A percentile compares a stretch with the other conserved stretches of the same genome.
Evolutionary conservation across 192 early-diverging fungal genomes (phyloP).

Genomic region (Chytriomyces sp.): DNA sequence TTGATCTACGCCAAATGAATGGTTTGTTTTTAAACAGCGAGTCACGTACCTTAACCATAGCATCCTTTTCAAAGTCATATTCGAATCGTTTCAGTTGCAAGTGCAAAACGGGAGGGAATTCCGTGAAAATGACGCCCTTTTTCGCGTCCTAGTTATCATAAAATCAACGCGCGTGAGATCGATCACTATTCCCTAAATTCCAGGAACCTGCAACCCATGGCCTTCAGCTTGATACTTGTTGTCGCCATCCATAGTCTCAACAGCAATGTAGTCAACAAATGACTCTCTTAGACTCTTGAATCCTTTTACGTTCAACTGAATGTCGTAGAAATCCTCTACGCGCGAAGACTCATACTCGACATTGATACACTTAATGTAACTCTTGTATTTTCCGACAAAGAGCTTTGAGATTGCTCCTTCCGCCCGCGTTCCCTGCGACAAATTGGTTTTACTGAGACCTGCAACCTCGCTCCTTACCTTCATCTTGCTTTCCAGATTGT

Average conservation of each 20-base stretch:
- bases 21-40: not conserved
- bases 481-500: slow-evolving; percentile 97
- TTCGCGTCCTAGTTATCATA: slow-evolving; percentile 69
- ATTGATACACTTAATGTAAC: slow-evolving; percentile 92
- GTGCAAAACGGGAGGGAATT: slow-evolving; percentile 92
- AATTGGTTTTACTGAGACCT: too few species aligned
- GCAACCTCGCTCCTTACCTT: too few species aligned
- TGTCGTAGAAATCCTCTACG: slow-evolving; percentile 95
- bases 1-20: slow-evolving; percentile 67
- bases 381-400: slow-evolving; percentile 97
- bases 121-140: slow-evolving; percentile 94
- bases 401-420: slow-evolving; percentile 89
- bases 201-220: slow-evolving; percentile 72
- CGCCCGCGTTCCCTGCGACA: slow-evolving; percentile 81
- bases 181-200: not conserved
- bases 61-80: slow-evolving; percentile 89
- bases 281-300: slow-evolving; percentile 85
- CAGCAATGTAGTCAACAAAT: slow-evolving; percentile 86
- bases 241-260: slow-evolving; percentile 93
- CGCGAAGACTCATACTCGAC: slow-evolving; percentile 94
- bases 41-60: slow-evolving; percentile 77
- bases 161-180: not conserved
- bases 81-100: slow-evolving; percentile 97
- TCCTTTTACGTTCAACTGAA: slow-evolving; percentile 96
- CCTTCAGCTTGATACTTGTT: slow-evolving; percentile 96